phyloP scores from a whole-genome alignment of 208 protist species.

The Acanthamoeba sp. region DNA sequence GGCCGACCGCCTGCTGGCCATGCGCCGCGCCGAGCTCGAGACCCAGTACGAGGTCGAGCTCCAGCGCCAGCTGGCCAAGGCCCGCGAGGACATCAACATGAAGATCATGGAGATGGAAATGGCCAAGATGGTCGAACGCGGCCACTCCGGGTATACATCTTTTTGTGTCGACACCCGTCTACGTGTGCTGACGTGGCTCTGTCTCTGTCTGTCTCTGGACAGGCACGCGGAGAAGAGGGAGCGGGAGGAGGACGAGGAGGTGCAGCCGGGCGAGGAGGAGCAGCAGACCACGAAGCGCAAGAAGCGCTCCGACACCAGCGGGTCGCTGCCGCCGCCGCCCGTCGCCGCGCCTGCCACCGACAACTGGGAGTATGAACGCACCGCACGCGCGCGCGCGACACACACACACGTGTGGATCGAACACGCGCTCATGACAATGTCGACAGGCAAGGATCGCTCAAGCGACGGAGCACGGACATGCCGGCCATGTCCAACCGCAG shows the following conservation, averaged over 20 bases:
- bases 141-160: neutral
- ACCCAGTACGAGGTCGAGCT: neutral
- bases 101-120: constrained; percentile 63
- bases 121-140: constrained; percentile 45
- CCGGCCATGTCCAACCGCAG: neutral
- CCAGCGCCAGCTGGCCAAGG: constrained; percentile 34
- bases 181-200: no score
- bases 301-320: neutral
- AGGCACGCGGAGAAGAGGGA: neutral
- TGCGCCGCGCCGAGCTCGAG: neutral
- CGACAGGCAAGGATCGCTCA: neutral
- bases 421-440: neutral
- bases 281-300: neutral
- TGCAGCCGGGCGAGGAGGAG: neutral
- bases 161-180: no score
- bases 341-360: no score
- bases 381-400: no score
- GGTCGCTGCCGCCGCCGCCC: no score
- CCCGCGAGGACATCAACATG: constrained; percentile 52
- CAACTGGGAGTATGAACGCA: neutral
- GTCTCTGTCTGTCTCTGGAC: no score
- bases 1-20: neutral
- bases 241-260: neutral
- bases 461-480: constrained; percentile 12
- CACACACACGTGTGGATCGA: no score